These are phyloP conservation scores for Magnusiomyces ingens DNA, from an alignment of 1,139 yeast species.

Conservation along the genomic window DNA sequence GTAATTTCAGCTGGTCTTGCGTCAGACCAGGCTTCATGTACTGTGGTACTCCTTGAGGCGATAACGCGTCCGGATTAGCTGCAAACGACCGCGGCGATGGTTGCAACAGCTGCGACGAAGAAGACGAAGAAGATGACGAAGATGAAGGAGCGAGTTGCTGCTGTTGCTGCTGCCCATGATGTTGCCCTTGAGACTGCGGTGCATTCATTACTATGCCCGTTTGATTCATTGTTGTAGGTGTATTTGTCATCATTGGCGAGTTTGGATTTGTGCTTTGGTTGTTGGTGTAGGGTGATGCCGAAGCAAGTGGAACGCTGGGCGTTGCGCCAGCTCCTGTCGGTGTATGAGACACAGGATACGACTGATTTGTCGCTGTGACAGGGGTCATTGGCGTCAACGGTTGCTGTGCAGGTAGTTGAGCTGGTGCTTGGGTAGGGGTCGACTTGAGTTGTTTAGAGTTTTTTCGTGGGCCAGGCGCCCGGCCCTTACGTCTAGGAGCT, in stretches of 20 bases:
- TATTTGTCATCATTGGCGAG: not conserved
- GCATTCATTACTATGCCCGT: too few species aligned
- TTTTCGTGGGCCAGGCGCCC: constrained; percentile 1
- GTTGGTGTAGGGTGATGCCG: not conserved
- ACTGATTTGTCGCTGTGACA: not conserved
- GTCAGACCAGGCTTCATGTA: constrained; percentile 5
- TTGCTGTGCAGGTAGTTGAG: too few species aligned
- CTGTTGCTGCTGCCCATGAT: not conserved
- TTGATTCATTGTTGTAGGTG: too few species aligned
- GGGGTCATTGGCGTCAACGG: too few species aligned
- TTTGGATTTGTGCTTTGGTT: not conserved
- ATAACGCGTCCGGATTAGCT: not conserved
- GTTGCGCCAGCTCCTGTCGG: not conserved
- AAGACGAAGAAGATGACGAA: not conserved
- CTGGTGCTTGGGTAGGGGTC: too few species aligned
- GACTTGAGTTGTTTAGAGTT: not conserved
- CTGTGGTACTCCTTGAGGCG: not conserved
- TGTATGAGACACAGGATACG: too few species aligned
- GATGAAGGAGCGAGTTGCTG: not conserved
- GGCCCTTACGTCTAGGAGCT: constrained; percentile 4
- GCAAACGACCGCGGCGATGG: not conserved
- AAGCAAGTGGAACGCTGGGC: not conserved
- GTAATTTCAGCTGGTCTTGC: constrained; percentile 6
- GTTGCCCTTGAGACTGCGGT: too few species aligned
- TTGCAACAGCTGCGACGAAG: not conserved